phyloP scores from a whole-genome alignment of 1,284 basidiomycete species.

The Cutaneotrichosporon sp. region DNA sequence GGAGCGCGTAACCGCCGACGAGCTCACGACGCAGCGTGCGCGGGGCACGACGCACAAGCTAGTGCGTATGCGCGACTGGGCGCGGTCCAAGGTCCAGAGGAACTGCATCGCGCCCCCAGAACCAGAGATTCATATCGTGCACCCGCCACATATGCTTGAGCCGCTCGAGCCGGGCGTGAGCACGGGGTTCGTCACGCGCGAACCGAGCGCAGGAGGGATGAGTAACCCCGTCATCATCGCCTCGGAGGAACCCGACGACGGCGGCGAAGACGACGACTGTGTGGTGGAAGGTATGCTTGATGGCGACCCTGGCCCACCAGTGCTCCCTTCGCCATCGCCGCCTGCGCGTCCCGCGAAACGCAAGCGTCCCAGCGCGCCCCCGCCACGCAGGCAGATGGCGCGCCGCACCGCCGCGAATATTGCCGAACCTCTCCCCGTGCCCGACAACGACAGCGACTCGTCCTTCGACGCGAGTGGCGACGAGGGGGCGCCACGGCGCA shows the following conservation, averaged over 20 bases:
- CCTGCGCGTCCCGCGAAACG: not conserved
- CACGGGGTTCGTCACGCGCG: not conserved
- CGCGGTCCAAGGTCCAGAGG: slow-evolving; percentile 19
- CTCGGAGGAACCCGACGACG: not conserved
- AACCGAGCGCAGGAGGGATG: not conserved
- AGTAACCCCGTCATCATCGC: too few species aligned
- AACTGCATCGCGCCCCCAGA: slow-evolving; percentile 24
- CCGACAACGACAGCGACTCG: not conserved
- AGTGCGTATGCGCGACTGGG: slow-evolving; percentile 11
- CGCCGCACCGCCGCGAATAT: not conserved
- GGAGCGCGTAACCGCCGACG: slow-evolving; percentile 15
- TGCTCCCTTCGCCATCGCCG: not conserved
- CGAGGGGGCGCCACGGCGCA: not conserved
- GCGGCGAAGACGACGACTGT: not conserved
- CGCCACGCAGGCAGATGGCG: not conserved
- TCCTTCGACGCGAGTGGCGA: not conserved
- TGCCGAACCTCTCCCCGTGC: not conserved
- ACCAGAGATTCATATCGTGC: slow-evolving; percentile 27
- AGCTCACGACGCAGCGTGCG: slow-evolving; percentile 26
- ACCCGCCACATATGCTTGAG: slow-evolving; percentile 31
- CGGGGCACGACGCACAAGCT: slow-evolving; percentile 13
- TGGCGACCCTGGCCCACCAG: not conserved
- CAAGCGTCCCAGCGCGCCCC: not conserved
- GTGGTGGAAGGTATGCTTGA: not conserved
- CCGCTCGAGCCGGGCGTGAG: not conserved